Base-by-base conservation (phyloP, 2,329 filamentous ascomycete species). In the Dothistroma pini region DNA sequence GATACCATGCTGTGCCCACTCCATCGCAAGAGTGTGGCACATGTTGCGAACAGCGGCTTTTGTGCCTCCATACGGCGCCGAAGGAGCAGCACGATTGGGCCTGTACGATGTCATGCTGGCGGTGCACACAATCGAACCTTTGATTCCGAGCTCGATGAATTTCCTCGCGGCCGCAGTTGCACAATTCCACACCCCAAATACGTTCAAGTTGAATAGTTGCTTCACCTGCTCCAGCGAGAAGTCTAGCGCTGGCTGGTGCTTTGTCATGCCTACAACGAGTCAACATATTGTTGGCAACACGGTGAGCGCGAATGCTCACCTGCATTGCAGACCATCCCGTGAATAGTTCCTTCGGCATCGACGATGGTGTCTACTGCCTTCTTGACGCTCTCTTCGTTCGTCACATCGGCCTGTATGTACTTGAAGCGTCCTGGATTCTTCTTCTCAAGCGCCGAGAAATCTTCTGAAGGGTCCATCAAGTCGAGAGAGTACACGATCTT, bases 21-120 rank as follows among this genome's bases (percentile, higher is more conserved):
- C 71, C 68, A 72, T 72, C 4, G 72, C 70, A 66, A 75, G 54
- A 68, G 72, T 78, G 70, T 69, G 76, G 67, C 68, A 65, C 75
- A 79, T 78, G 58, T 78, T 78, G 50, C 76, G 70, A 11, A 78
- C 74, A 7, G 76, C 75, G 12, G 71, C 77, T 66, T 79, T 79
- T 29, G 76, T 78, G 11, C 75, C 76, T 41, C 77, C 76, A 60
- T 78, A 79, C 1, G 77, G 76, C 22, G 70, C 70, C 29, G 67
- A 70, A 11, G 70, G 70, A 16, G 68, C 70, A 1, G 70, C 70
- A 10, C 70, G 62, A 57, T 80, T 81, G 0, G 79, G 78, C 8
- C 78, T 70, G 65, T 81, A 80, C 0, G 74, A 77, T 0, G 79
- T 78, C 79, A 81, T 80, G 6, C 72, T 75, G 4, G 78, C 78